A percentile compares a stretch with the other conserved stretches of the same genome.
Evolutionary conservation across 139 green algal genomes (phyloP).

Genomic region (Coccomyxa sp.): DNA sequence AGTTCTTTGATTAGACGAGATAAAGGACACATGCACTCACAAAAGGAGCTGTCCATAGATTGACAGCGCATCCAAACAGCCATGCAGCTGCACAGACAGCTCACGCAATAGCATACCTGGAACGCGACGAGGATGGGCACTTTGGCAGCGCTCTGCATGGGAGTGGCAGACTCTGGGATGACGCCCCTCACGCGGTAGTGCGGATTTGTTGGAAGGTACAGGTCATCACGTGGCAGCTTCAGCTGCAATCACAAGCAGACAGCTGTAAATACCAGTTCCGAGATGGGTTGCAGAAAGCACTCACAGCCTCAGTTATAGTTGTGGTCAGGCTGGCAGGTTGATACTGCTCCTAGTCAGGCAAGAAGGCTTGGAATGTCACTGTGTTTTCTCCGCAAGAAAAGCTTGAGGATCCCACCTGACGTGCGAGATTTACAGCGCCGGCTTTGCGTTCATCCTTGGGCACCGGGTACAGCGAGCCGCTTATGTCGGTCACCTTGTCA

Average conservation of each 20-base stretch:
- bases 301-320: background rate
- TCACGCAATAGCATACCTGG: conserved; percentile 35
- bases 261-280: background rate
- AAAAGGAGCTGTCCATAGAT: too few relatives aligned
- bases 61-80: too few relatives aligned
- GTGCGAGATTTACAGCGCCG: conserved; percentile 1
- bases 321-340: background rate
- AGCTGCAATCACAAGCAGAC: conserved; percentile 15
- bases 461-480: conserved; percentile 58
- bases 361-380: background rate
- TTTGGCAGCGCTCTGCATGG: conserved; percentile 86
- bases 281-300: background rate
- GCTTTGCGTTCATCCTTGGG: conserved; percentile 34
- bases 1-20: too few relatives aligned
- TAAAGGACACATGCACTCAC: too few relatives aligned
- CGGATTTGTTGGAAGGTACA: conserved; percentile 90
- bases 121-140: conserved; percentile 91
- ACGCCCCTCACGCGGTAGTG: conserved; percentile 57
- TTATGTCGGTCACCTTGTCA: conserved; percentile 59
- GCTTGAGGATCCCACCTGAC: background rate
- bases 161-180: conserved; percentile 55
- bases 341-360: background rate
- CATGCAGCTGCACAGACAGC: too few relatives aligned
- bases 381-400: too few relatives aligned
- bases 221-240: conserved; percentile 44